These are phyloP conservation scores for Camelina laxa DNA, from an alignment of 345 rosid species.

Conservation along the genomic window DNA sequence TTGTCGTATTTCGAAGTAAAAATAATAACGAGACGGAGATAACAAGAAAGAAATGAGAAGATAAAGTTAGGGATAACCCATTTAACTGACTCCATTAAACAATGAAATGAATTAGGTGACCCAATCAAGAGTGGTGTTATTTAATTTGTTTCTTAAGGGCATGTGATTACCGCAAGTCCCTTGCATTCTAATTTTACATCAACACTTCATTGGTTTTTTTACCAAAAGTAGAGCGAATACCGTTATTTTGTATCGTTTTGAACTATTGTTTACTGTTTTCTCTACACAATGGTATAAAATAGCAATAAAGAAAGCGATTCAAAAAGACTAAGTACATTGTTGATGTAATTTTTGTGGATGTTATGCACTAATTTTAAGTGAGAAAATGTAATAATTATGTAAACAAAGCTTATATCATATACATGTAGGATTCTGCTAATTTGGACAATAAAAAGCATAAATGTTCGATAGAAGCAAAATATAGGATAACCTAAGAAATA, in stretches of 20 bases:
- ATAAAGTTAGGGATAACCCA: not conserved
- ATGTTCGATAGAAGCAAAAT: not conserved
- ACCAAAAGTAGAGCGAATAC: too few species aligned
- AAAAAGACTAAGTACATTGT: too few species aligned
- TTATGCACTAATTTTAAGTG: too few species aligned
- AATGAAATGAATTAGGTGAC: not conserved
- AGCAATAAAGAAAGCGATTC: too few species aligned
- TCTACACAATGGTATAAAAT: too few species aligned
- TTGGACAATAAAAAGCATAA: not conserved
- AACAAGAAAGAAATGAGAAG: constrained; percentile 12
- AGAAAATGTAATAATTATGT: not conserved
- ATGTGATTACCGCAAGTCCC: not conserved
- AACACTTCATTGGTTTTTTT: too few species aligned
- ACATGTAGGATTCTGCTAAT: not conserved
- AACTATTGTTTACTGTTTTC: too few species aligned
- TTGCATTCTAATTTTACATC: not conserved
- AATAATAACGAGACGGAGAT: constrained; percentile 21
- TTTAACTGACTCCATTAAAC: not conserved
- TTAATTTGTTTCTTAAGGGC: not conserved
- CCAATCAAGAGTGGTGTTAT: not conserved
- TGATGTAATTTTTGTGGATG: too few species aligned
- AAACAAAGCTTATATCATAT: not conserved
- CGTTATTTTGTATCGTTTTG: too few species aligned
- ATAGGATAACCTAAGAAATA: not conserved
- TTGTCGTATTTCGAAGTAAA: constrained; percentile 20